These are phyloP conservation scores for Phytophthora sp. DNA, from an alignment of 352 stramenopile species.

Conservation along the genomic window DNA sequence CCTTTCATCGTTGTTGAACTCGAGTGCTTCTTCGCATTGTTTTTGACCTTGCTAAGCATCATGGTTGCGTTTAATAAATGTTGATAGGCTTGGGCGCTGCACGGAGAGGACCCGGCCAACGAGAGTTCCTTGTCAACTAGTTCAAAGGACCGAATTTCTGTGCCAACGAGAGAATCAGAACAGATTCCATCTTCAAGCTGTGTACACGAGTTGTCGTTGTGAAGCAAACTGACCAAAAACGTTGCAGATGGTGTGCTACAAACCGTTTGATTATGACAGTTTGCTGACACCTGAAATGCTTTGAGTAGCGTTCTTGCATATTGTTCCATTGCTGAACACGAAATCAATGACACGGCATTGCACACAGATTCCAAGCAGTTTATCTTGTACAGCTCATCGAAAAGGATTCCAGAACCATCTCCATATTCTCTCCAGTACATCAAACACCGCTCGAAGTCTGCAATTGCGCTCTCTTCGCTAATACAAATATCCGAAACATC, in stretches of 20 bases:
- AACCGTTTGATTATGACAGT: too few relatives aligned
- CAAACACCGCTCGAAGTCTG: slow-evolving; percentile 59
- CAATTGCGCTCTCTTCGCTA: slow-evolving; percentile 43
- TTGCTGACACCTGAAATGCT: slow-evolving; percentile 18
- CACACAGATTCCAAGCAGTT: slow-evolving; percentile 60
- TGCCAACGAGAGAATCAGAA: too few relatives aligned
- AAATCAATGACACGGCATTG: slow-evolving; percentile 61
- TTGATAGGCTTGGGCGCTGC: slow-evolving; percentile 21
- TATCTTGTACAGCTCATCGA: slow-evolving; percentile 35
- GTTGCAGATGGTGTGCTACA: too few relatives aligned
- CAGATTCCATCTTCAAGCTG: too few relatives aligned
- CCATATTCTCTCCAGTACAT: slow-evolving; percentile 24
- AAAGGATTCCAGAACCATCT: slow-evolving; percentile 29
- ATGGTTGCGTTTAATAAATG: slow-evolving; percentile 34
- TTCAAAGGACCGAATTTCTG: slow-evolving; percentile 22
- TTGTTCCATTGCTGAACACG: slow-evolving; percentile 48
- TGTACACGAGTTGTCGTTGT: too few relatives aligned
- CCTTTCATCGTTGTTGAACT: slow-evolving; percentile 33
- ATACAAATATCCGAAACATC: slow-evolving; percentile 11
- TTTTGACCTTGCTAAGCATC: slow-evolving; percentile 17
- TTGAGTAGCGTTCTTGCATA: slow-evolving; percentile 43
- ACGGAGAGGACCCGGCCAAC: slow-evolving; percentile 19
- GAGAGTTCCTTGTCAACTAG: slow-evolving; percentile 44
- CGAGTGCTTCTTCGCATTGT: slow-evolving; percentile 2
- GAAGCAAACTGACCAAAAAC: slow-evolving; percentile 35